Conservation (phyloP, 164 flowering plant genomes). For the Sextonia rubra region DNA sequence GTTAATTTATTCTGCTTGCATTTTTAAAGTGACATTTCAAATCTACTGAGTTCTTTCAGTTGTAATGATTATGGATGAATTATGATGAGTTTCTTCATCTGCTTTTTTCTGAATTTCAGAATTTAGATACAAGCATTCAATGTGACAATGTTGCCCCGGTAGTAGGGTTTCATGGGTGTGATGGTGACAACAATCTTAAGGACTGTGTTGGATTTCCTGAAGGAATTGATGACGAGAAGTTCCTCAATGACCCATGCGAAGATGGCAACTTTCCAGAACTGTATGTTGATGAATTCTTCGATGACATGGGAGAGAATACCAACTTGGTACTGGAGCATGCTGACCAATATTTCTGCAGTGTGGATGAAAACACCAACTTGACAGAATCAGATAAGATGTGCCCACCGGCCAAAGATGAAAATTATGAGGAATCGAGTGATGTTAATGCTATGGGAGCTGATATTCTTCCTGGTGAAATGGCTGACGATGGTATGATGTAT, state of each 20-base stretch:
- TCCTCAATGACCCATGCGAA: neutral
- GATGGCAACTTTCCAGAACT: neutral
- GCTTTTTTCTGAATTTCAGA: slow-evolving; percentile 16
- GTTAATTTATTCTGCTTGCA: neutral
- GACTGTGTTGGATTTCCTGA: neutral
- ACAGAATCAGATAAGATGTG: slow-evolving; percentile 12
- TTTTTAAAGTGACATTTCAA: neutral
- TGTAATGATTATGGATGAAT: neutral
- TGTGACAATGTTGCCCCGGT: slow-evolving; percentile 11
- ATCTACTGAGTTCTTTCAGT: neutral
- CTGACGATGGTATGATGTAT: slow-evolving; percentile 24
- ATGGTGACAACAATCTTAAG: slow-evolving; percentile 2
- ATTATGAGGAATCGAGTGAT: slow-evolving; percentile 16
- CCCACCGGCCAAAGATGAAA: slow-evolving; percentile 13
- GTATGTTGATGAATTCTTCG: slow-evolving; percentile 6
- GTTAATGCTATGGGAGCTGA: slow-evolving; percentile 18
- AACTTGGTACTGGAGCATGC: slow-evolving; percentile 5
- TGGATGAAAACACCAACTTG: slow-evolving; percentile 3
- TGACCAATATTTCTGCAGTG: neutral
- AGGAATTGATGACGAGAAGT: slow-evolving; percentile 7
- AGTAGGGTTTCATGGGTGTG: neutral
- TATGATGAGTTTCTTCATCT: slow-evolving; percentile 3
- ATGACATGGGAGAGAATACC: slow-evolving; percentile 10
- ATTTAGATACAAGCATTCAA: slow-evolving; percentile 7
- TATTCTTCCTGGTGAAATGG: neutral